Evolutionary conservation across 768 basidiomycete species (phyloP), one percentile per base, ranked within the genome.

Genomic region (Tubosaeta brunneosetosa): DNA sequence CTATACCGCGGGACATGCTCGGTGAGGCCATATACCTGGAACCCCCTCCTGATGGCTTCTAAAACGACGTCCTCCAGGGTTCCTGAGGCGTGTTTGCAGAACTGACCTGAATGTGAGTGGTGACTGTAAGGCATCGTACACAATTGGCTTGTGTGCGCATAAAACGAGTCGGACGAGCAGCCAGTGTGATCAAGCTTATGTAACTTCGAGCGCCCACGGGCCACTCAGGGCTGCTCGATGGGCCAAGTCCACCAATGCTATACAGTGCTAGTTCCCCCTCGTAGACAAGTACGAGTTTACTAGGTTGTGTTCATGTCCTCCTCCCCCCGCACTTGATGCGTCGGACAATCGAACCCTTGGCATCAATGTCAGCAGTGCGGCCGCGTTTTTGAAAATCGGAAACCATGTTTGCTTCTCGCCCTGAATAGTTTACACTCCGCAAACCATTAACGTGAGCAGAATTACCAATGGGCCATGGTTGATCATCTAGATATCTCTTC

Each of bases 1-100:
- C 91, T 78, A 71, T 94, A 95, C 26, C 95, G 83, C 26, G 97
- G 95, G 47, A 87, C 87, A 69, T 98, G 97, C 71, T 98, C 97
- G 4, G 86, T 90, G 53, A 98, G 73, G 1, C 94, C 93, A 64
- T 85, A 98, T 1, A 88, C 74, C 53, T 79, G 73, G 66, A 98
- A 98, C 0, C 84, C 81, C 66, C 87, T 81, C 7, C 72, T 66
- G 51, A 95, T 86, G 33, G 95, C 94, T 59, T 87, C 86, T 16
- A 75, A 65, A 4, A 97, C 87, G 14, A 94, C 86, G 4, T 90
- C 83, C 61, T 94, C 86, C 36, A 99, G 76, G 1, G 76, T 73
- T 7, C 93, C 93, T 12, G 76, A 74, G 3, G 92, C 95, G 64
- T 97, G 94, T 57, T 83, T 85, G 74, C 94, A 95, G 72, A 94